Conservation (phyloP, 768 basidiomycete species). For the Sistotremastrum suecicum region DNA sequence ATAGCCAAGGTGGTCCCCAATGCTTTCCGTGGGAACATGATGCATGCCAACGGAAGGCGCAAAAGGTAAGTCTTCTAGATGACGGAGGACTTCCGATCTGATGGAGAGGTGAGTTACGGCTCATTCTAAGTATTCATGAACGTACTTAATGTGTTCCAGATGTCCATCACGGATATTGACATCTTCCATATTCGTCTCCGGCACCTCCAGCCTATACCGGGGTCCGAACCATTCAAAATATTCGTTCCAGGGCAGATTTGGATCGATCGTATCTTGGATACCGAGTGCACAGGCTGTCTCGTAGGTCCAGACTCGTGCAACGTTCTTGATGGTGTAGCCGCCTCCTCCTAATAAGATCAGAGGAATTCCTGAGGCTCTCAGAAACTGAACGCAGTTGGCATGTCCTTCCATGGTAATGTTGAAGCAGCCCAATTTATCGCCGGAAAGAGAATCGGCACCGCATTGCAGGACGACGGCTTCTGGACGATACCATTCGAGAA, state of each 20-base stretch:
- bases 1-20: constrained; percentile 51
- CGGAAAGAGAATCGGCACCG: constrained; percentile 89
- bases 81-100: constrained; percentile 36
- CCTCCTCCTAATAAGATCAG: constrained; percentile 89
- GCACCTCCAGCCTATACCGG: constrained; percentile 83
- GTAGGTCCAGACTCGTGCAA: constrained; percentile 88
- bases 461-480: constrained; percentile 86
- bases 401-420: constrained; percentile 95
- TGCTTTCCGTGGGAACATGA: constrained; percentile 58
- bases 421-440: constrained; percentile 92
- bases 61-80: constrained; percentile 42
- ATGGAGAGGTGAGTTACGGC: constrained; percentile 27
- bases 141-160: constrained; percentile 65
- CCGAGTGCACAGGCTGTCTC: constrained; percentile 95
- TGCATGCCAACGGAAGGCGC: constrained; percentile 85
- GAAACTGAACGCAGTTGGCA: constrained; percentile 77
- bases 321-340: constrained; percentile 95
- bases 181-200: constrained; percentile 90
- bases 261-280: constrained; percentile 61
- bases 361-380: constrained; percentile 71
- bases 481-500: constrained; percentile 80
- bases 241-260: constrained; percentile 70
- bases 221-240: constrained; percentile 99
- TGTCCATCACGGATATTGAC: constrained; percentile 71
- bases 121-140: constrained; percentile 14